Evolutionary conservation across 805 yeast genomes (phyloP).

Genomic region (Wickerhamomyces pijperi): DNA sequence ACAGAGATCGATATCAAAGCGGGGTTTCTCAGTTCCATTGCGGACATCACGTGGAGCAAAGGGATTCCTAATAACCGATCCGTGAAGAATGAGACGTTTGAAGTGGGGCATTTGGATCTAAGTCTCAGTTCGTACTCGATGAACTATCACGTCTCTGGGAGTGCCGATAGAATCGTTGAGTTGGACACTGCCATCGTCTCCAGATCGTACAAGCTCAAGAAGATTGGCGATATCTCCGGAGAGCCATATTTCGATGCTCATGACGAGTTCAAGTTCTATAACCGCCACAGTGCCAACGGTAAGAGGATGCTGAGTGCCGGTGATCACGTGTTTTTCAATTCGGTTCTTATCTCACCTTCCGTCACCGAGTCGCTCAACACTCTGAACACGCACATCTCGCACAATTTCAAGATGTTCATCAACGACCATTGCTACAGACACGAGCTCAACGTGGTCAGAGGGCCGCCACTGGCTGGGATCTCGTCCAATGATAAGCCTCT

Average conservation of each 20-base stretch:
- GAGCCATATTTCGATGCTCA: not conserved
- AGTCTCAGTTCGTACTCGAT: constrained; percentile 33
- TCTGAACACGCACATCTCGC: constrained; percentile 35
- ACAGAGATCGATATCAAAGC: constrained; percentile 26
- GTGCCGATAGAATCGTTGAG: constrained; percentile 10
- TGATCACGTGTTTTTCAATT: constrained; percentile 56
- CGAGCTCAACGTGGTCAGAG: constrained; percentile 25
- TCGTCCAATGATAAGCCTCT: constrained; percentile 54
- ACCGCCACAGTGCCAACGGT: constrained; percentile 4
- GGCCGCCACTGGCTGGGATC: constrained; percentile 27
- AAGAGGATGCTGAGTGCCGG: constrained; percentile 37
- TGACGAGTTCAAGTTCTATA: constrained; percentile 4
- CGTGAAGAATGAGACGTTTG: constrained; percentile 34
- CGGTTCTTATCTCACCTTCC: constrained; percentile 47
- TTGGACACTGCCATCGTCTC: constrained; percentile 4
- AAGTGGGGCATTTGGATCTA: constrained; percentile 31
- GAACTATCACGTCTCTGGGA: constrained; percentile 15
- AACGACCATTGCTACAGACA: constrained; percentile 23
- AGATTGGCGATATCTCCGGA: constrained; percentile 5
- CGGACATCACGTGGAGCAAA: constrained; percentile 40
- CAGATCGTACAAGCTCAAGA: constrained; percentile 3
- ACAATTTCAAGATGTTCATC: constrained; percentile 27
- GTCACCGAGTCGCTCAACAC: constrained; percentile 53
- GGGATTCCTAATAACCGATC: constrained; percentile 38
- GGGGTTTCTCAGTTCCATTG: constrained; percentile 31